These are phyloP conservation scores for button mushroom (Agaricus bisporus) DNA, from an alignment of 768 basidiomycete genomes.

Conservation along the genomic window DNA sequence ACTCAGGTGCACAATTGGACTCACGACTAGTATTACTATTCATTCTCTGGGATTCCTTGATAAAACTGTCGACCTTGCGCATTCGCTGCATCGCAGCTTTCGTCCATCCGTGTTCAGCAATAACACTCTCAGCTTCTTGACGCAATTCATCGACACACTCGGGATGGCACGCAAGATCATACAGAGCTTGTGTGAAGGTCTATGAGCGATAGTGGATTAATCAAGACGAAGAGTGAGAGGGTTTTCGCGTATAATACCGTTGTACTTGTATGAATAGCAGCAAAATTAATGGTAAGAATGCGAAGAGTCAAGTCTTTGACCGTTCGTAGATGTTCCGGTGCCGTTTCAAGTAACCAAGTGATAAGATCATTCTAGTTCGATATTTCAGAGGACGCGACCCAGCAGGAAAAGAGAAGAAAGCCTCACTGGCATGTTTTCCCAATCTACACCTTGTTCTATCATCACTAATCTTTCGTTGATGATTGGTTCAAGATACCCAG, in stretches of 20 bases:
- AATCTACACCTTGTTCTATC: slow-evolving; percentile 21
- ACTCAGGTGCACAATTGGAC: not conserved
- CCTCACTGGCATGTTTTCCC: slow-evolving; percentile 26
- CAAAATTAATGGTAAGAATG: slow-evolving; percentile 33
- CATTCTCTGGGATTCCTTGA: slow-evolving; percentile 29
- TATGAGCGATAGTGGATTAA: slow-evolving; percentile 12
- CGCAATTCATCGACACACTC: slow-evolving; percentile 29
- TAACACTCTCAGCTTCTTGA: slow-evolving; percentile 33
- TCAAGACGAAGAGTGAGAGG: not conserved
- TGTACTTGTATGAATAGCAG: slow-evolving; percentile 35
- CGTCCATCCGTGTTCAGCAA: slow-evolving; percentile 29
- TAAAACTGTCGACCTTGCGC: slow-evolving; percentile 39
- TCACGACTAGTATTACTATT: slow-evolving; percentile 1
- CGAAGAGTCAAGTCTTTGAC: slow-evolving; percentile 20
- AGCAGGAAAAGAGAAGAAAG: not conserved
- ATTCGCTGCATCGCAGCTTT: slow-evolving; percentile 30
- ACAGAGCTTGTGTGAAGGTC: slow-evolving; percentile 29
- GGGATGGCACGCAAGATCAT: slow-evolving; percentile 28
- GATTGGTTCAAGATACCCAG: slow-evolving; percentile 15
- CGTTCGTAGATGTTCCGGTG: slow-evolving; percentile 20
- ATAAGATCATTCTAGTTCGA: slow-evolving; percentile 24
- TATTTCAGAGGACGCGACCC: not conserved
- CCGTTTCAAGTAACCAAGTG: slow-evolving; percentile 32
- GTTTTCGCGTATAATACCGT: slow-evolving; percentile 18
- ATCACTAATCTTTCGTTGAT: slow-evolving; percentile 9